Percentiles rank a stretch among this genome's conserved stretches.
These are phyloP conservation scores for Aschersonia sp. DNA, from an alignment of 2,329 filamentous ascomycete genomes.

Conservation along the genomic window DNA sequence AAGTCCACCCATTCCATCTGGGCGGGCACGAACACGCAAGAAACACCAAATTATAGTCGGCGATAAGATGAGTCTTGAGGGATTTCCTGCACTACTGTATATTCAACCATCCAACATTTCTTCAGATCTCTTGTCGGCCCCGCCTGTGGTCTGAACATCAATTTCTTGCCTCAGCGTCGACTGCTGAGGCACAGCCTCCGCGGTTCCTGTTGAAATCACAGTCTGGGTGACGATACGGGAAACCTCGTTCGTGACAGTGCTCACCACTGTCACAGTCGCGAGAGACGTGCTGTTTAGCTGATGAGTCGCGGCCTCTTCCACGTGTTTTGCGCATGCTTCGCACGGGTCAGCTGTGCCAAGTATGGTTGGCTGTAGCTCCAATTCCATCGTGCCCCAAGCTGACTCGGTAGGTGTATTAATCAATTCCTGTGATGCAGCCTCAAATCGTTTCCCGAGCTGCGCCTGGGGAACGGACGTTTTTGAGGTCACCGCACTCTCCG, in stretches of 20 bases:
- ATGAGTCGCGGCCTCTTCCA: slow-evolving; percentile 1
- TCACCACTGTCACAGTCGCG: background rate
- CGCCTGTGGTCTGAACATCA: too few species aligned
- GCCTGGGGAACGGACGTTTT: background rate
- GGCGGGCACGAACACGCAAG: too few species aligned
- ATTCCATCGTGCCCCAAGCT: slow-evolving; percentile 13
- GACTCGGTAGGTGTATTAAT: slow-evolving; percentile 5
- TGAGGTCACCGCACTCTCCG: background rate
- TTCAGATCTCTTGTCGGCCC: too few species aligned
- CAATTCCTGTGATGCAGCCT: background rate
- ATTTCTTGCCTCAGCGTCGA: slow-evolving; percentile 2
- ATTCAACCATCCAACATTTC: too few species aligned
- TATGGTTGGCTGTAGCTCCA: slow-evolving; percentile 1
- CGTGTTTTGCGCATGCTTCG: slow-evolving; percentile 7
- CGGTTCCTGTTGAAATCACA: slow-evolving; percentile 5
- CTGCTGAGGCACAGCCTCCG: slow-evolving; percentile 6
- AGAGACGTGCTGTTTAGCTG: background rate
- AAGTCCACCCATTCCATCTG: too few species aligned
- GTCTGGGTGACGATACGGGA: slow-evolving; percentile 17
- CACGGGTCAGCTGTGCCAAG: slow-evolving; percentile 9
- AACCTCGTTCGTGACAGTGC: slow-evolving; percentile 8
- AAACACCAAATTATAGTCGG: too few species aligned
- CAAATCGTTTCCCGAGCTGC: background rate
- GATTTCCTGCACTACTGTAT: too few species aligned
- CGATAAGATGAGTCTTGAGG: too few species aligned